Base-by-base conservation (phyloP, 2,329 filamentous ascomycete genomes). In the Microdochium bolleyi region DNA sequence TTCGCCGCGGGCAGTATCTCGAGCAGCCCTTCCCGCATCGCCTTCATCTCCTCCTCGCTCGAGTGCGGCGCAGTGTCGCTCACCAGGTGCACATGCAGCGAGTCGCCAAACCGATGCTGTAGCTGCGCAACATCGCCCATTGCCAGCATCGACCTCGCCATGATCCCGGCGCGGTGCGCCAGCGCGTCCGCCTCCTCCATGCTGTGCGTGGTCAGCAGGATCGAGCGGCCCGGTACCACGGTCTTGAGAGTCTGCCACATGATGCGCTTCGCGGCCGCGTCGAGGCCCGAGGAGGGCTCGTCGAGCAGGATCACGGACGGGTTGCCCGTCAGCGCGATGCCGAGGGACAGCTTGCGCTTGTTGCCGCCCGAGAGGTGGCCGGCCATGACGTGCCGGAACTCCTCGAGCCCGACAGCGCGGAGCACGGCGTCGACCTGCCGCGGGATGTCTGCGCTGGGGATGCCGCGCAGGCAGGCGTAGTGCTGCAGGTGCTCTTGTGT, bases 141-240 rank as follows among this genome's bases (percentile, higher is more conserved):
- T 0, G 91, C 92, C 22, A 96, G 76, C 90, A 96, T 95, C 25
- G 84, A 79, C 60, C 82, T 80, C 8, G 91, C 89, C 70, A 97
- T 83, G 59, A 97, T 96, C 11, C 90, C 92, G 0, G 88, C 90
- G 1, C 90, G 80, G 27, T 83, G 84, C 0, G 92, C 92, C 2
- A 97, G 76, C 1, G 91, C 90, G 62, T 95, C 90, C 0, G 92
- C 92, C 70, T 96, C 92, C 67, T 96, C 92, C 91, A 96, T 96
- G 50, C 84, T 89, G 67, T 97, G 92, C 0, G 92, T 96, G 0
- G 92, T 96, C 21, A 97, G 78, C 1, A 97, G 76, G 16, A 96
- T 82, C 0, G 86, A 88, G 16, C 92, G 81, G 0, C 90, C 90
- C 0, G 83, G 80, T 0, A 86, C 84, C 2, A 92, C 84, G 1